Evolutionary conservation across 1,284 basidiomycete species (phyloP), one percentile per base, ranked within the genome.

Genomic region (Earliella scabrosa): DNA sequence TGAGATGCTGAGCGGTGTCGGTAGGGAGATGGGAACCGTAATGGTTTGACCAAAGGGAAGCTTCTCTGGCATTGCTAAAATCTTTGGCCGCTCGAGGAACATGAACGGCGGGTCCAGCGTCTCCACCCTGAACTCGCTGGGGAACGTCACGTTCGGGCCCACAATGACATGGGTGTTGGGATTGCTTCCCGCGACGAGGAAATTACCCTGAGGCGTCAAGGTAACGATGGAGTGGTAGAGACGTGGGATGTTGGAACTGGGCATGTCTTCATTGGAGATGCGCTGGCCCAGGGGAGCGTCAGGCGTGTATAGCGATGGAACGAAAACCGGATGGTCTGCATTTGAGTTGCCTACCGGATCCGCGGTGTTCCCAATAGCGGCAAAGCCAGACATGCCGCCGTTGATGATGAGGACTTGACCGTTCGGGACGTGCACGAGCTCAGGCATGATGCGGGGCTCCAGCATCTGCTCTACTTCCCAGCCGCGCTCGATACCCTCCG

Each of bases 71-170:
- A 73, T 61, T 18, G 67, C 72, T 20, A 65, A 60, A 43, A 77
- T 66, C 4, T 59, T 65, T 1, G 80, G 80, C 16, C 79, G 74
- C 2, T 59, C 54, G 20, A 72, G 59, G 35, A 68, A 68, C 64
- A 74, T 73, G 71, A 75, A 81, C 1, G 80, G 79, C 18, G 90
- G 89, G 70, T 88, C 91, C 77, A 93, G 93, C 53, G 81, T 76
- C 73, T 95, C 91, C 16, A 91, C 85, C 41, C 87, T 85, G 70
- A 94, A 95, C 69, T 93, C 90, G 6, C 92, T 94, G 39, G 85
- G 81, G 74, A 88, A 95, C 59, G 72, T 77, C 52, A 82, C 69
- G 45, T 68, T 69, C 3, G 60, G 52, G 13, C 75, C 78, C 20
- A 82, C 74, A 54, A 77, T 83, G 65, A 79, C 88, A 71, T 95